These are phyloP conservation scores for Salix arbutifolia DNA, from an alignment of 345 rosid species.

Conservation along the genomic window DNA sequence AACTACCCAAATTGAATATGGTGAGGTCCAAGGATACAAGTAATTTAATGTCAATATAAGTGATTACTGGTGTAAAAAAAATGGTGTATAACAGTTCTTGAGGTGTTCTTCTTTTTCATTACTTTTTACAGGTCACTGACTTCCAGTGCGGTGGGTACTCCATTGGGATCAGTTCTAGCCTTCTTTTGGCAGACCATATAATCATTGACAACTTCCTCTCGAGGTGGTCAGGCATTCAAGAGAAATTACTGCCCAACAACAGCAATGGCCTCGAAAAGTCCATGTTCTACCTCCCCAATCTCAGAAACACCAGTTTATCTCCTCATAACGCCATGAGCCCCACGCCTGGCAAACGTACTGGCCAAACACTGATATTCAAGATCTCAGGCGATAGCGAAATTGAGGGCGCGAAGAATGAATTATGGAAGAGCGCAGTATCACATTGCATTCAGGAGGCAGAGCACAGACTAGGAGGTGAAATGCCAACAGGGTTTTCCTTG, in stretches of 20 bases:
- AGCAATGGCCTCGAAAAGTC: constrained; percentile 24
- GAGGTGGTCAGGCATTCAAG: constrained; percentile 59
- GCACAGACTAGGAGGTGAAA: constrained; percentile 17
- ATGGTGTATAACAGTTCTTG: too few relatives aligned
- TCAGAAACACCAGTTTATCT: constrained; percentile 14
- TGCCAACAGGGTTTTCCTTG: constrained; percentile 26
- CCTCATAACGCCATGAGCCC: constrained; percentile 14
- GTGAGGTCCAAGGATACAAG: not conserved
- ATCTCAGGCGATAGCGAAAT: not conserved
- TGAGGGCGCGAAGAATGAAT: constrained; percentile 4
- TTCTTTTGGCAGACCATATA: constrained; percentile 56
- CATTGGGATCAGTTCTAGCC: constrained; percentile 75
- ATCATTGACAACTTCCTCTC: constrained; percentile 40
- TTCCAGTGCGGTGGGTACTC: constrained; percentile 88
- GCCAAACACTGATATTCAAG: constrained; percentile 32
- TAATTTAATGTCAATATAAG: too few relatives aligned
- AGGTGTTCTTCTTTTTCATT: not conserved
- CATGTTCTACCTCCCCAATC: constrained; percentile 48
- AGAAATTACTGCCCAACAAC: constrained; percentile 20
- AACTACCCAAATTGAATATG: not conserved
- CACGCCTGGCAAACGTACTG: constrained; percentile 29
- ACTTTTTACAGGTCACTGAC: constrained; percentile 53
- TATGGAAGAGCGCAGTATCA: constrained; percentile 18
- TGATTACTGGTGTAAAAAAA: too few relatives aligned
- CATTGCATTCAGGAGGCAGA: constrained; percentile 36